Evolutionary conservation across 768 basidiomycete genomes (phyloP), one percentile per base, ranked within the genome.

Genomic region (Calocera cornea): DNA sequence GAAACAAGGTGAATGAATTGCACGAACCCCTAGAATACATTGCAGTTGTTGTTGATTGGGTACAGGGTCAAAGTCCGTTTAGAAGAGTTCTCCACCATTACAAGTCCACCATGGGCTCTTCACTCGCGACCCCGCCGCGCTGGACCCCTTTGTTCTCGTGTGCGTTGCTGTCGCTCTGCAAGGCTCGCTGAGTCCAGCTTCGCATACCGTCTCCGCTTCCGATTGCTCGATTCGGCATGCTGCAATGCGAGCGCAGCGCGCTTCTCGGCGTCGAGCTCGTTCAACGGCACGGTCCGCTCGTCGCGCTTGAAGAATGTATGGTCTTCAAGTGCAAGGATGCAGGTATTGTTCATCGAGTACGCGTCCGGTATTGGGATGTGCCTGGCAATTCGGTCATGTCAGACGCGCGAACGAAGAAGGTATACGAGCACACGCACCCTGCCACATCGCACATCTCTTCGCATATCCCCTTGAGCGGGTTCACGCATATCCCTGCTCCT

Each of bases 321-420:
- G 31, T 60, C 54, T 31, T 60, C 54, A 16, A 60, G 31, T 10
- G 54, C 54, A 22, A 60, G 54, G 31, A 60, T 60, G 31, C 54
- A 60, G 16, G 54, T 60, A 22, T 60, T 60, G 54, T 60, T 60
- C 27, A 60, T 11, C 54, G 54, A 60, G 54, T 60, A 60, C 54
- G 54, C 54, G 54, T 60, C 54, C 16, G 54, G 54, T 60, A 60
- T 60, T 60, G 54, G 54, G 31, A 60, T 60, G 31, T 60, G 54
- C 27, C 54, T 60, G 54, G 19, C 24, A 47, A 19, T 47, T 19
- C 31, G 27, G 54, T 5, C 54, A 19, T 27, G 54, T 60, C 54
- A 60, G 44, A 29, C 54, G 54, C 31, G 24, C 2, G 24, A 14
- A 3, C 54, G 7, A 2, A 5, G 5, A 12, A 27, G 7, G 31